Evolutionary conservation across 169 alveolate genomes (phyloP), one percentile per base, ranked within the genome.

Genomic region (Cryptosporidium meleagridis): DNA sequence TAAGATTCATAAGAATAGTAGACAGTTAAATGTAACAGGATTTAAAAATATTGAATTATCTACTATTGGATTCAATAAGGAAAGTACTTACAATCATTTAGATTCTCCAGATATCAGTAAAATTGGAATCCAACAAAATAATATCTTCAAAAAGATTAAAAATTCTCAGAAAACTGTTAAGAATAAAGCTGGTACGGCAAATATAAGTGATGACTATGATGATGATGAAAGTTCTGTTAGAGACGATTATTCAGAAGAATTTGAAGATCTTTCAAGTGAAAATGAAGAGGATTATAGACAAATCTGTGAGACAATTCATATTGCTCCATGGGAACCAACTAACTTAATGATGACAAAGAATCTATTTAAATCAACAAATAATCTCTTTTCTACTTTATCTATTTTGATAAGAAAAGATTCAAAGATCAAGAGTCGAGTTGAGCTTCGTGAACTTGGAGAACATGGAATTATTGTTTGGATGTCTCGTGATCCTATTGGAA

Each of bases 261-360:
- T 62, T 4, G 89, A 80, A 18, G 89, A 80, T n/a, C 70, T 62
- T 23, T 62, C 75, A 9, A 80, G 80, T 61, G 89, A 80, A 14
- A 59, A 62, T 45, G 89, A 80, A 1, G 89, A 80, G 16, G 89
- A 80, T n/a, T 80, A 62, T 14, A 59, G 68, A 37, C 59, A 31
- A 21, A 44, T 80, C 5, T 80, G 89, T 80, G 80, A 35, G 31
- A 35, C 67, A 21, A 62, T 80, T 18, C 29, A 61, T 41, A 73
- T 80, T 3, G 48, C 26, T 21, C 53, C 35, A 37, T 80, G 89
- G 89, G 89, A 80, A 18, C 89, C 89, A 35, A 80, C 89, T 0
- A 80, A 80, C 29, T 48, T 80, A 62, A 61, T 80, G 69, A 23
- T 80, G 51, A 80, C 89, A 62, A 80, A 65, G 26, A 65, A 14